Conservation (phyloP, 345 rosid genomes). For the Toxicodendron radicans region DNA sequence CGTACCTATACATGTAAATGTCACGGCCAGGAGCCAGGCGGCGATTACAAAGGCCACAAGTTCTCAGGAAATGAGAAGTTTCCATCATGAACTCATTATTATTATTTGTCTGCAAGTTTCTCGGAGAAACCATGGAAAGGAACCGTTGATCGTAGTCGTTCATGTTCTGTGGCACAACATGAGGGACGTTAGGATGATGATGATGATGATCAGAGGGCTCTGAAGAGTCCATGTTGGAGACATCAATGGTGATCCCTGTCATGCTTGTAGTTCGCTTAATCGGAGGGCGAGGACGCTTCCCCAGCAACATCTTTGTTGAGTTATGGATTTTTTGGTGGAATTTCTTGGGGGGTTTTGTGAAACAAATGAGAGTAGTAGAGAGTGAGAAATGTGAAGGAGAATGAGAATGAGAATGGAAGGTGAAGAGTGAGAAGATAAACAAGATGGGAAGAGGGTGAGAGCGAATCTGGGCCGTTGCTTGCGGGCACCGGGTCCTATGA, state of each 20-base stretch:
- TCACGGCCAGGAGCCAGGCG: conserved; percentile 67
- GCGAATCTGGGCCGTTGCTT: conserved; percentile 57
- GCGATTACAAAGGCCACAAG: conserved; percentile 74
- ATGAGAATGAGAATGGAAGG: conserved; percentile 7
- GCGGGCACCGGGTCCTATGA: conserved; percentile 38
- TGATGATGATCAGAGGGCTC: conserved; percentile 36
- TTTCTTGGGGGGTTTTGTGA: neutral
- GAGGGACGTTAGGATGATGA: neutral
- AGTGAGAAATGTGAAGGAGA: conserved; percentile 18
- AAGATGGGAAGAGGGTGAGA: conserved; percentile 17
- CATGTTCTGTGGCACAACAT: neutral
- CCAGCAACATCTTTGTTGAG: conserved; percentile 45
- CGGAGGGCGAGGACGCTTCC: conserved; percentile 64
- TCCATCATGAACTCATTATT: conserved; percentile 20
- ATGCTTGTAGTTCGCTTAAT: conserved; percentile 77
- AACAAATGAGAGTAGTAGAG: neutral
- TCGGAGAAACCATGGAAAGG: conserved; percentile 53
- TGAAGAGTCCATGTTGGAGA: conserved; percentile 24
- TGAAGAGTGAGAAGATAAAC: conserved; percentile 9
- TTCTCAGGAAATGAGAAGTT: conserved; percentile 49
- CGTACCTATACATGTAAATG: conserved; percentile 86
- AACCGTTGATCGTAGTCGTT: conserved; percentile 31
- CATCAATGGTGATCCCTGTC: conserved; percentile 52
- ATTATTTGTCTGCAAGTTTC: conserved; percentile 18
- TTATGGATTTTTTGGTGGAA: neutral